A percentile compares a stretch with the other conserved stretches of the same genome.
phyloP scores from a whole-genome alignment of 768 basidiomycete genomes.

The Ramaria rubella region DNA sequence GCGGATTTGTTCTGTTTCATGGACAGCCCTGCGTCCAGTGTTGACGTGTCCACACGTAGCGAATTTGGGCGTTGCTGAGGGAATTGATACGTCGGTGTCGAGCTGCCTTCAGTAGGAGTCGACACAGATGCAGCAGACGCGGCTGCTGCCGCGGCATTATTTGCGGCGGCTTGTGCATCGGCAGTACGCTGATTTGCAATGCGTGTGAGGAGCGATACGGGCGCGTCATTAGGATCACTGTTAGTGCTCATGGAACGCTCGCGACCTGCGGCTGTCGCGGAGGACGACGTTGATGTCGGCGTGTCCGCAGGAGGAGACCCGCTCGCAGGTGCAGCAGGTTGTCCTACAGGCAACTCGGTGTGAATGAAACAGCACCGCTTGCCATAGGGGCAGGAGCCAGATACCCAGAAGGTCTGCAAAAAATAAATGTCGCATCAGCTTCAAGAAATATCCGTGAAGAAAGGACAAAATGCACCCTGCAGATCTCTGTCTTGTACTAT shows the following conservation, averaged over 20 bases:
- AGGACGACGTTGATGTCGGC: conserved; percentile 33
- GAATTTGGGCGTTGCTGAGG: conserved; percentile 22
- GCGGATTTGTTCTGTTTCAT: conserved; percentile 81
- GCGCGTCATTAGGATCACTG: conserved; percentile 71
- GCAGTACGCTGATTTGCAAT: conserved; percentile 63
- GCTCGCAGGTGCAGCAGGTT: conserved; percentile 46
- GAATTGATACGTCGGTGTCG: conserved; percentile 6
- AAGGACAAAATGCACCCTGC: conserved; percentile 52
- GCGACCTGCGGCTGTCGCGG: conserved; percentile 44
- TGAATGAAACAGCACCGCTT: conserved; percentile 94
- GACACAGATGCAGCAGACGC: not conserved
- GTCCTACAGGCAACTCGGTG: conserved; percentile 65
- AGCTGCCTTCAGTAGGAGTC: conserved; percentile 8
- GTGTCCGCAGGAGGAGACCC: conserved; percentile 28
- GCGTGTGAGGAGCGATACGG: conserved; percentile 68
- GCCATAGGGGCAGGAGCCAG: conserved; percentile 88
- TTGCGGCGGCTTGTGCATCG: conserved; percentile 31
- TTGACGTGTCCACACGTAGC: conserved; percentile 68
- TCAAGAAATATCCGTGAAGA: not conserved
- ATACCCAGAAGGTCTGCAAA: conserved; percentile 83
- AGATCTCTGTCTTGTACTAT: conserved; percentile 92
- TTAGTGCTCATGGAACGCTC: conserved; percentile 66
- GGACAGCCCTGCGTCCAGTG: conserved; percentile 44
- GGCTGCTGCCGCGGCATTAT: conserved; percentile 32
- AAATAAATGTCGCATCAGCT: conserved; percentile 5